Base-by-base conservation (phyloP, 352 stramenopile species). In the Elongisporangium prolatum region DNA sequence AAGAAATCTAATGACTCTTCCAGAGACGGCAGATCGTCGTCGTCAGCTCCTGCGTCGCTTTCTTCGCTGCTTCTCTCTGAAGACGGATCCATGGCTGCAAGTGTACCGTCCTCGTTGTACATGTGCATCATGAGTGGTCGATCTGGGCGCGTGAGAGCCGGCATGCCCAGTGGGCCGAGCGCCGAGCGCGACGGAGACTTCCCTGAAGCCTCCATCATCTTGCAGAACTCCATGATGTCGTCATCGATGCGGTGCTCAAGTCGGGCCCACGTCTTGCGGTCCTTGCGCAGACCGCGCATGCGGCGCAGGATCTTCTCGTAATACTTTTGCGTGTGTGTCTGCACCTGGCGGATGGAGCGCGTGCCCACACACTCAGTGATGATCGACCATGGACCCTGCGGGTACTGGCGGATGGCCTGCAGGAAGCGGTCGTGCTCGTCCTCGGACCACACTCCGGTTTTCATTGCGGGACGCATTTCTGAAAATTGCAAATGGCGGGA, bases 241-340 rank as follows among this genome's bases (percentile, higher is more conserved):
- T 76, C 60, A 24, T 89, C 76, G 59, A 89, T 74, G 44, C 75
- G 76, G 59, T 87, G 79, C 57, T 87, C 77, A 14, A 72, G 60
- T n/a, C 79, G 61, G 4, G 68, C 65, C 61, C 68, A 76, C 18
- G 59, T 79, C 62, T 72, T 81, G 55, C 70, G 77, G n/a, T 85
- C 75, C 50, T 86, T 85, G 54, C 73, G 73, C 7, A 89, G 63
- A 0, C 81, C 77, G 5, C 79, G 77, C 50, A 81, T 59, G n/a
- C 75, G 65, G 1, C 81, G 75, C 60, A 74, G 68, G 57, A 91
- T 80, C 67, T 91, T 91, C 54, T 91, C 79, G 60, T 86, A 77
- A 62, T 91, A 91, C 57, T 80, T 80, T 52, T 84, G 69, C 18
- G 74, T 74, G 57, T 81, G 65, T 44, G 77, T 89, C 61, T 89